Evolutionary conservation across 495 filamentous ascomycete genomes (phyloP).

Genomic region (Penicillium samsonianum): DNA sequence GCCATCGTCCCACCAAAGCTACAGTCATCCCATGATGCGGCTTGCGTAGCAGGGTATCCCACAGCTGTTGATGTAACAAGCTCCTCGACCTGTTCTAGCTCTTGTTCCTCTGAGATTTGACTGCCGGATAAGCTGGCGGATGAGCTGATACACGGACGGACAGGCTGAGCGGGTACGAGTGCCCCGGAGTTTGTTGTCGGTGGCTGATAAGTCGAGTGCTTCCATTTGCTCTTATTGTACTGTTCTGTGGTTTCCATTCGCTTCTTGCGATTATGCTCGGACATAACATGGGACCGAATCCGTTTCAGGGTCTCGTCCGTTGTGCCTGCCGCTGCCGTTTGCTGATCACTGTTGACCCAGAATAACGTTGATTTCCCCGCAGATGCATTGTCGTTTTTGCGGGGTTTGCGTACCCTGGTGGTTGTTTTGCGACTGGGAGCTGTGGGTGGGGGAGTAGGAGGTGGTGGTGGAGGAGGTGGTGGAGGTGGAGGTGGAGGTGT

Average conservation of each 20-base stretch:
- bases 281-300: slow-evolving; percentile 54
- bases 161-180: slow-evolving; percentile 17
- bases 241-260: slow-evolving; percentile 46
- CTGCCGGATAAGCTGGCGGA: slow-evolving; percentile 16
- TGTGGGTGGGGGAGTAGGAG: not conserved
- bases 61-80: slow-evolving; percentile 10
- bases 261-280: slow-evolving; percentile 53
- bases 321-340: slow-evolving; percentile 43
- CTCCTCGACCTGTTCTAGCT: slow-evolving; percentile 19
- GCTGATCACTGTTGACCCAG: slow-evolving; percentile 48
- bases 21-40: slow-evolving; percentile 16
- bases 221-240: slow-evolving; percentile 50
- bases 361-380: slow-evolving; percentile 45
- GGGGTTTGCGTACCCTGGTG: slow-evolving; percentile 43
- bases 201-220: slow-evolving; percentile 44
- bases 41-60: slow-evolving; percentile 13
- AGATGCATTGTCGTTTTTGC: slow-evolving; percentile 39
- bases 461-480: not conserved
- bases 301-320: slow-evolving; percentile 50
- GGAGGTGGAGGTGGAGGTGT: slow-evolving; percentile 4
- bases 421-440: slow-evolving; percentile 29
- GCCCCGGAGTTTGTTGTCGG: slow-evolving; percentile 31
- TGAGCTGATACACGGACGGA: slow-evolving; percentile 12
- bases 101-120: slow-evolving; percentile 12
- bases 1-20: slow-evolving; percentile 17